phyloP scores from a whole-genome alignment of 441 rosid genomes.

The Adansonia madagascariensis region DNA sequence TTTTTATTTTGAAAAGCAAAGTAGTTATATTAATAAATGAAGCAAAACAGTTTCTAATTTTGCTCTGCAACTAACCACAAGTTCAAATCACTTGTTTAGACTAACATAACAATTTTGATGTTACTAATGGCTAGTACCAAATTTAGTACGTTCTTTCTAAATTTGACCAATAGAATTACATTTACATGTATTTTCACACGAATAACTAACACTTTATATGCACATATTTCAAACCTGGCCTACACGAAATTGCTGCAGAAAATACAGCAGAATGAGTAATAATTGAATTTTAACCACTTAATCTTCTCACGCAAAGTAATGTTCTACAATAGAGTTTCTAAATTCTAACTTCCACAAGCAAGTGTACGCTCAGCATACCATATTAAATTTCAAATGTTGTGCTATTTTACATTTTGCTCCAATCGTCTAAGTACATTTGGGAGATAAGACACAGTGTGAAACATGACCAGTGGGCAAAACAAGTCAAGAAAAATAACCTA shows the following conservation, averaged over 20 bases:
- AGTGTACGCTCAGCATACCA: neutral
- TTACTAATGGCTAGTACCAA: neutral
- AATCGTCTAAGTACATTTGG: constrained; percentile 2
- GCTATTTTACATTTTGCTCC: neutral
- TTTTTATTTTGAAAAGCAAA: constrained; percentile 2
- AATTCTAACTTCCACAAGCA: neutral
- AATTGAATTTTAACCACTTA: neutral
- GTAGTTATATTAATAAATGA: neutral
- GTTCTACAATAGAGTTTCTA: neutral
- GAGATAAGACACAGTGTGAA: neutral
- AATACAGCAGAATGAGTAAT: neutral
- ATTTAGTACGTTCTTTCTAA: too few species aligned
- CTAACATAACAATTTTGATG: neutral
- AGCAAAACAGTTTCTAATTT: neutral
- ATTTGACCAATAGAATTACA: neutral
- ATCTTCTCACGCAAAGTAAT: neutral
- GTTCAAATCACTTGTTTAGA: neutral
- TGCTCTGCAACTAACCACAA: neutral
- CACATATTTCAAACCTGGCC: neutral
- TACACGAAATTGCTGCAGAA: neutral
- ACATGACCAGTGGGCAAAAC: neutral
- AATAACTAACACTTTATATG: neutral
- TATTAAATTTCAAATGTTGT: neutral
- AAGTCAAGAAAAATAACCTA: neutral
- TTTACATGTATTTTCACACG: neutral